Percentiles rank a stretch among this genome's conserved stretches.
These are phyloP conservation scores for Gaeumannomyces tritici DNA, from an alignment of 2,329 filamentous ascomycete species.

Conservation along the genomic window DNA sequence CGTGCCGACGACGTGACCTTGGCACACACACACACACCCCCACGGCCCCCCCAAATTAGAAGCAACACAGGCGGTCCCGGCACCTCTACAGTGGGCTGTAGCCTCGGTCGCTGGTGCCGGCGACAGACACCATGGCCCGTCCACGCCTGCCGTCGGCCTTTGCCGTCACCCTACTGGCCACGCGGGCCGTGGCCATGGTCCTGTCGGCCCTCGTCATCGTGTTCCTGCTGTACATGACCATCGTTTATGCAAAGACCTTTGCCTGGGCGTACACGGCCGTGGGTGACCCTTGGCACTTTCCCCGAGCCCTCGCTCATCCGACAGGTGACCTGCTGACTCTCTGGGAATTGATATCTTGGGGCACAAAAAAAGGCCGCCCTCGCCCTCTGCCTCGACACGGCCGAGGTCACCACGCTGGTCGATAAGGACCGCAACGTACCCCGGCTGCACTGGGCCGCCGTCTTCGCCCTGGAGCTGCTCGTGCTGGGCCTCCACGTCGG, in stretches of 20 bases:
- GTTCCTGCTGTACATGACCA: constrained; percentile 4
- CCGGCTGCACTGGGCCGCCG: constrained; percentile 1
- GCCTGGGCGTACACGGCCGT: constrained; percentile 2
- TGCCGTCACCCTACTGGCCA: not conserved
- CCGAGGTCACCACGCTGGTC: not conserved
- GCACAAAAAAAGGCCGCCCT: not conserved
- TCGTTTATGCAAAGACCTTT: constrained; percentile 1
- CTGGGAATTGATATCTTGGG: not conserved
- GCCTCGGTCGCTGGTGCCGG: not conserved
- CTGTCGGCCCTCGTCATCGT: not conserved
- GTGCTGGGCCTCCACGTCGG: constrained; percentile 1
- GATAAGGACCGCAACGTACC: constrained; percentile 1
- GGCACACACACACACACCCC: too few relatives aligned
- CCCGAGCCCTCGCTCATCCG: not conserved
- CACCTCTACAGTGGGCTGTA: not conserved
- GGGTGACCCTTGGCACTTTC: not conserved
- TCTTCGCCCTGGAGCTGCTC: not conserved
- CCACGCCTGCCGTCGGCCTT: not conserved
- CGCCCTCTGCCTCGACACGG: constrained; percentile 1
- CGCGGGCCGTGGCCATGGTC: not conserved
- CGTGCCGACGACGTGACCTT: too few relatives aligned
- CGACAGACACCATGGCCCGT: not conserved
- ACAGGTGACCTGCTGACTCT: not conserved
- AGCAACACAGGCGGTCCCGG: not conserved
- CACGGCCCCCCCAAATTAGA: not conserved